A percentile compares a stretch with the other conserved stretches of the same genome.
phyloP scores from a whole-genome alignment of 1,284 basidiomycete species.

The Earliella scabrosa region DNA sequence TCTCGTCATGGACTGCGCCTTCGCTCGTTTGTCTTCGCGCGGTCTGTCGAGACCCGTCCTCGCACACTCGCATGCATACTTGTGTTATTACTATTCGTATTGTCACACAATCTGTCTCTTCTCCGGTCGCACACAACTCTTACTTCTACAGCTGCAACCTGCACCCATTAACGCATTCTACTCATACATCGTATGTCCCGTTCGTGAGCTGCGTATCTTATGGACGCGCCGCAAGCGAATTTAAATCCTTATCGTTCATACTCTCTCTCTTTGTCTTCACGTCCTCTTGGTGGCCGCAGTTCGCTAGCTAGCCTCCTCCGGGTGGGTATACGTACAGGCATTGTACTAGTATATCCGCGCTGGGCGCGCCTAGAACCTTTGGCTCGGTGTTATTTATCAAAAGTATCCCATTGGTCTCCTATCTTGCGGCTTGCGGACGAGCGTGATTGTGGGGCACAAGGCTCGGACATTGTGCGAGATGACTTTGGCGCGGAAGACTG shows the following conservation, averaged over 20 bases:
- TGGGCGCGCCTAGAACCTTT: conserved; percentile 23
- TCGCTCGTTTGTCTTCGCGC: conserved; percentile 21
- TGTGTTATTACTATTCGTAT: conserved; percentile 30
- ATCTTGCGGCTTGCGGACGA: too few species aligned
- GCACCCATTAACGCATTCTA: conserved; percentile 6
- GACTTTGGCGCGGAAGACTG: not conserved
- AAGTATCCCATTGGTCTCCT: conserved; percentile 11
- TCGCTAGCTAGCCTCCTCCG: conserved; percentile 8
- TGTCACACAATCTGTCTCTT: conserved; percentile 2
- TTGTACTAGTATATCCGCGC: conserved; percentile 32
- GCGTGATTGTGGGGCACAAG: too few species aligned
- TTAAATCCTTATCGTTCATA: conserved; percentile 4
- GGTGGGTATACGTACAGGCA: conserved; percentile 30
- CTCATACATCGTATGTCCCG: conserved; percentile 7
- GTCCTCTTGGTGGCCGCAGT: conserved; percentile 17
- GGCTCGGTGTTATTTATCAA: conserved; percentile 22
- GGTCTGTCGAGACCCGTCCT: conserved; percentile 22
- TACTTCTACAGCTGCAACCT: conserved; percentile 2
- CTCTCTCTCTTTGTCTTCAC: not conserved
- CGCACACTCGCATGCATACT: conserved; percentile 19
- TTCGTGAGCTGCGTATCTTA: conserved; percentile 12
- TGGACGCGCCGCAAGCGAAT: conserved; percentile 5
- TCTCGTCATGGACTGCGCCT: conserved; percentile 20
- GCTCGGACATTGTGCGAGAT: too few species aligned
- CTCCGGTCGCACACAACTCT: not conserved